phyloP scores from a whole-genome alignment of 2,329 filamentous ascomycete species.

The Alternaria alternata region DNA sequence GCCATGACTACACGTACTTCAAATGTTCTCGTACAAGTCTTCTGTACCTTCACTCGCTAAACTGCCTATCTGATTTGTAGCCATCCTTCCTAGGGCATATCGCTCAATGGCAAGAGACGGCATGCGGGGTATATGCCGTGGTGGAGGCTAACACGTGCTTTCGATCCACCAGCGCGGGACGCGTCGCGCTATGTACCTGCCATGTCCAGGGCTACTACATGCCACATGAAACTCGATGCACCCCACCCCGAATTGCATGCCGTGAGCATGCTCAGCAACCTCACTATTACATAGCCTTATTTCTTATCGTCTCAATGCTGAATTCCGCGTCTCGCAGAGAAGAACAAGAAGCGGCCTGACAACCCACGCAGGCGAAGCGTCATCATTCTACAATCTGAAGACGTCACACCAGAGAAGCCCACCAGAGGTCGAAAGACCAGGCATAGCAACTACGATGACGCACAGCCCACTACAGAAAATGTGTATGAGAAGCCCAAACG shows the following conservation, averaged over 20 bases:
- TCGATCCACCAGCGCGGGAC: not conserved
- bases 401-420: not conserved
- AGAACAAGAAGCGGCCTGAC: not conserved
- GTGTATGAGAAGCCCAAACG: accelerated
- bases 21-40: not conserved
- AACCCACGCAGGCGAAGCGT: not conserved
- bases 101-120: not conserved
- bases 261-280: not conserved
- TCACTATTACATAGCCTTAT: too few relatives aligned
- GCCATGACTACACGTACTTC: not conserved
- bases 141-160: slow-evolving; percentile 6
- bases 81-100: not conserved
- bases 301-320: not conserved
- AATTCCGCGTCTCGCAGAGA: not conserved
- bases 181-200: not conserved
- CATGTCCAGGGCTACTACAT: not conserved
- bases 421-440: not conserved
- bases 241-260: not conserved
- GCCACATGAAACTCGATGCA: not conserved
- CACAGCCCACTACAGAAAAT: not conserved
- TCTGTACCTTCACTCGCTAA: not conserved
- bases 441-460: not conserved
- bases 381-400: not conserved
- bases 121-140: not conserved
- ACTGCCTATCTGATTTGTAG: too few relatives aligned